Conservation (phyloP, 495 filamentous ascomycete species). For the Amphirosellinia nigrospora region DNA sequence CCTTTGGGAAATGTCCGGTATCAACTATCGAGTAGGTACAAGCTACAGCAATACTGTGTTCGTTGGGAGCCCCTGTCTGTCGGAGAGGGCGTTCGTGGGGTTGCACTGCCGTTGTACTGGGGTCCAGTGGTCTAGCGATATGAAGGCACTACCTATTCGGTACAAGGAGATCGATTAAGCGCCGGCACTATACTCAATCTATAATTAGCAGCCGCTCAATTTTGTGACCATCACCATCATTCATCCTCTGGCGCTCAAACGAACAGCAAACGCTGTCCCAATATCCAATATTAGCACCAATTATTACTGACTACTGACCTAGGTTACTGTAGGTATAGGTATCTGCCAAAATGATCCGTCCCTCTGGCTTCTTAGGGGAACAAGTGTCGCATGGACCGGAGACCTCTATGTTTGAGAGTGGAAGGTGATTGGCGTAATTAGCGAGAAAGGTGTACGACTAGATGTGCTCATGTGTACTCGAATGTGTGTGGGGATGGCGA, state of each 20-base stretch:
- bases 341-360: neutral
- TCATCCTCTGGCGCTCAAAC: neutral
- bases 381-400: neutral
- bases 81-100: conserved; percentile 15
- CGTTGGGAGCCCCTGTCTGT: conserved; percentile 9
- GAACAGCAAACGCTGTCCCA: neutral
- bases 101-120: conserved; percentile 19
- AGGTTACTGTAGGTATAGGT: too few species aligned
- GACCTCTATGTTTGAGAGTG: conserved; percentile 6
- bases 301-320: conserved; percentile 4
- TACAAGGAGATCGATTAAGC: conserved; percentile 19
- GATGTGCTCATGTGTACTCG: conserved; percentile 15
- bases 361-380: neutral
- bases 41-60: conserved; percentile 15
- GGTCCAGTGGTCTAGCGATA: conserved; percentile 7
- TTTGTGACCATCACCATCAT: neutral
- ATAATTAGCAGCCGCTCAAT: conserved; percentile 31
- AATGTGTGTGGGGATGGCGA: conserved; percentile 24
- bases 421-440: conserved; percentile 24
- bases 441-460: conserved; percentile 22
- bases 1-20: neutral
- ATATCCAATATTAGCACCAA: neutral
- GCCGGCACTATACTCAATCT: conserved; percentile 31
- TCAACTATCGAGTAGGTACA: neutral
- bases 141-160: conserved; percentile 1